phyloP scores from a whole-genome alignment of 257 asterid species.

The Nicotiana tomentosiformis region DNA sequence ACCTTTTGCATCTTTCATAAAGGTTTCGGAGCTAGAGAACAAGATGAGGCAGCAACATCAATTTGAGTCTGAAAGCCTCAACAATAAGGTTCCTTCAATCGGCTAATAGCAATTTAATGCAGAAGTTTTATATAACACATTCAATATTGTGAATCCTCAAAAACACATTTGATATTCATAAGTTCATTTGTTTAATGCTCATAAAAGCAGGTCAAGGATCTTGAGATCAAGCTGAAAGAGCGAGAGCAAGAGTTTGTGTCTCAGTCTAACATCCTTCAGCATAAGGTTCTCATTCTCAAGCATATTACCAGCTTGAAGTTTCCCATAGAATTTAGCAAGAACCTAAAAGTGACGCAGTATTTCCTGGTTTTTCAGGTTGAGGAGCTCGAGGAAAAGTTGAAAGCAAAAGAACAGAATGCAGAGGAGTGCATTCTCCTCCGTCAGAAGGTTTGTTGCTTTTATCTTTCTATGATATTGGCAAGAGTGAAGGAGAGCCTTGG shows the following conservation, averaged over 20 bases:
- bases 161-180: background rate
- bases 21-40: constrained; percentile 74
- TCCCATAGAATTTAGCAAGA: background rate
- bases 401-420: constrained; percentile 43
- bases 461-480: background rate
- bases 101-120: background rate
- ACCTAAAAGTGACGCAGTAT: background rate
- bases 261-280: constrained; percentile 16
- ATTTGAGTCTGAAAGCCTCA: constrained; percentile 41
- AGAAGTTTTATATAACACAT: background rate
- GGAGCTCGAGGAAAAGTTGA: constrained; percentile 53
- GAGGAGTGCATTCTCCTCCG: constrained; percentile 35
- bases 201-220: constrained; percentile 63
- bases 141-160: background rate
- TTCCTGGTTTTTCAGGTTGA: constrained; percentile 42
- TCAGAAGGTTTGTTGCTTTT: constrained; percentile 39
- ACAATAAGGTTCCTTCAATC: constrained; percentile 48
- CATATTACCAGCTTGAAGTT: background rate
- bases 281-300: background rate
- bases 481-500: too few relatives aligned
- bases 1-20: constrained; percentile 12
- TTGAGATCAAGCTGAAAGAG: constrained; percentile 64
- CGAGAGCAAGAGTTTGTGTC: constrained; percentile 48
- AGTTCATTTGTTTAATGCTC: background rate
- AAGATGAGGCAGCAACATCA: constrained; percentile 58